phyloP scores from a whole-genome alignment of 768 basidiomycete species.

The Melanogaster broomeanus region DNA sequence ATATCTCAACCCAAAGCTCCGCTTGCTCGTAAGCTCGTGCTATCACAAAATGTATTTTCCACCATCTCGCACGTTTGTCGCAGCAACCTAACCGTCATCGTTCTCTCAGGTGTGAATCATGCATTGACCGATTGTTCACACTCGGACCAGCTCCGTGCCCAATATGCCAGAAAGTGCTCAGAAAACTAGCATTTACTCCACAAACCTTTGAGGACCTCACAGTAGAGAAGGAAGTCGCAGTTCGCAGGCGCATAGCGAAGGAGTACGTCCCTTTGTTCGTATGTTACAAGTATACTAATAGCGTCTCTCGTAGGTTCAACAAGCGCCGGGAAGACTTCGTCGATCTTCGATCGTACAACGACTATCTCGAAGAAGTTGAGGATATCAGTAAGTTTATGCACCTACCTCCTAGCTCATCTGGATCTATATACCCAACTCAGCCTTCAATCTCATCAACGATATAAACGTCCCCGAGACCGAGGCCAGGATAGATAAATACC shows the following conservation, averaged over 20 bases:
- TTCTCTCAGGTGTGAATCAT: constrained; percentile 91
- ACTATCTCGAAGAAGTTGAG: constrained; percentile 96
- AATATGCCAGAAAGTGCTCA: constrained; percentile 80
- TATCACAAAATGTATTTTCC: constrained; percentile 92
- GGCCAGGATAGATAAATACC: constrained; percentile 75
- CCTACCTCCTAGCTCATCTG: background rate
- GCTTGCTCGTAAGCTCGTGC: constrained; percentile 92
- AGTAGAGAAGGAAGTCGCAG: constrained; percentile 93
- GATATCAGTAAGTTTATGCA: constrained; percentile 68
- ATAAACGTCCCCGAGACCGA: constrained; percentile 82
- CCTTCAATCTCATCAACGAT: constrained; percentile 94
- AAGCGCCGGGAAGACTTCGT: constrained; percentile 89
- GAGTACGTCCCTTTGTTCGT: constrained; percentile 53
- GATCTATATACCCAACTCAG: constrained; percentile 39
- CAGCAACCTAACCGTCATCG: constrained; percentile 7
- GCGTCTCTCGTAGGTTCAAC: constrained; percentile 70
- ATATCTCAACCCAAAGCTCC: constrained; percentile 91
- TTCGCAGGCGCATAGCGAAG: constrained; percentile 84
- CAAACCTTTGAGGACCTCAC: constrained; percentile 93
- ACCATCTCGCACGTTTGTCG: background rate
- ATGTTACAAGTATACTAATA: background rate
- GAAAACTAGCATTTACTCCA: constrained; percentile 93
- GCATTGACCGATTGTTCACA: constrained; percentile 95
- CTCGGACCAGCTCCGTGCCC: constrained; percentile 97
- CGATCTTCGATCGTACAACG: constrained; percentile 80